Conservation (phyloP, 192 early-diverging fungal species). For the Coemansia sp. region DNA sequence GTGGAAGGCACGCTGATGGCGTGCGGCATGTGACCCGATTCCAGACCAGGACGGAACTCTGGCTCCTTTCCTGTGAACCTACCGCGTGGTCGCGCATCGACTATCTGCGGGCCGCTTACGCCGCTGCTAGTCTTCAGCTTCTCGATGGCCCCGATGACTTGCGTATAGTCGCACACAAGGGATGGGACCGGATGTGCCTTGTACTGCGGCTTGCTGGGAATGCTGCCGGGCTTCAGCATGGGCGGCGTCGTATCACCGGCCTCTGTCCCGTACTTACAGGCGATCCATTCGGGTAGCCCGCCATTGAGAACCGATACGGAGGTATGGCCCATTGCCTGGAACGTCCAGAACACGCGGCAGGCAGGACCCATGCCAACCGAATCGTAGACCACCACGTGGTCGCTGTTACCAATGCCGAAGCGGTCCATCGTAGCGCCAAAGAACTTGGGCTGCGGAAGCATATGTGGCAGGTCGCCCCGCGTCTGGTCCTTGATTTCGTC, state of each 20-base stretch:
- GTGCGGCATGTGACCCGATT: constrained; percentile 80
- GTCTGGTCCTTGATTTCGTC: constrained; percentile 78
- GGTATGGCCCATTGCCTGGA: constrained; percentile 83
- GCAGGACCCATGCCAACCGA: constrained; percentile 76
- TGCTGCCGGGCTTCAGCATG: neutral
- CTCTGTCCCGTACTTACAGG: constrained; percentile 33
- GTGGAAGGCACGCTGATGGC: constrained; percentile 75
- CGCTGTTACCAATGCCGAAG: constrained; percentile 74
- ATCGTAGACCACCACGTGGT: constrained; percentile 93
- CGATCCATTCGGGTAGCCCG: constrained; percentile 80
- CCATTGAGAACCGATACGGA: constrained; percentile 88
- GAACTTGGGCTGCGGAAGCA: constrained; percentile 73
- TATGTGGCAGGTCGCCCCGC: constrained; percentile 74
- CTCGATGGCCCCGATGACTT: constrained; percentile 60
- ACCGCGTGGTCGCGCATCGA: constrained; percentile 69
- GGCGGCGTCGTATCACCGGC: constrained; percentile 4
- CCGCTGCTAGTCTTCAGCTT: constrained; percentile 27
- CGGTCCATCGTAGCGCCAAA: constrained; percentile 71
- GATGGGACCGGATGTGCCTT: constrained; percentile 10
- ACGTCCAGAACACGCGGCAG: constrained; percentile 90
- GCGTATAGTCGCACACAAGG: constrained; percentile 60
- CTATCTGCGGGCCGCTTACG: constrained; percentile 51
- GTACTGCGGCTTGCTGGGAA: constrained; percentile 12
- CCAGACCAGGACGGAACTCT: constrained; percentile 76
- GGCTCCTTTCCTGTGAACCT: constrained; percentile 64